Conservation (phyloP, 177 flowering plant species). For the Tripterygium wilfordii region DNA sequence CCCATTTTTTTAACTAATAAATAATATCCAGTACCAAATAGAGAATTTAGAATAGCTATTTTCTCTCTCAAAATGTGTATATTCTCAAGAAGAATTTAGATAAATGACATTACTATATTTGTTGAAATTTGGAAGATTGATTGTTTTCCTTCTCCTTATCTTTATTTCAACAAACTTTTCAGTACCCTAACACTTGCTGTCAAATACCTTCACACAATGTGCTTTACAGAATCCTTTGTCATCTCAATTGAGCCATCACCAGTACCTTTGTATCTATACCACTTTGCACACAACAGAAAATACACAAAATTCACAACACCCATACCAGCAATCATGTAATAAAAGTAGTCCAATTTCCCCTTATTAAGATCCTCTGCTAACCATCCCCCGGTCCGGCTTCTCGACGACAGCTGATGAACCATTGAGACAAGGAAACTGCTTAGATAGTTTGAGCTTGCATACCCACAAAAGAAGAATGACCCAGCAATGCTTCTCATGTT, state of each 20-base stretch:
- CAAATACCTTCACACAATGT: too few relatives aligned
- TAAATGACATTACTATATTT: too few relatives aligned
- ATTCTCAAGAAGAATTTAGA: too few relatives aligned
- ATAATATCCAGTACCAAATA: too few relatives aligned
- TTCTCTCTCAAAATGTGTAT: too few relatives aligned
- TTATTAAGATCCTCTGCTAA: constrained; percentile 46
- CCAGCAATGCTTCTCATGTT: constrained; percentile 40
- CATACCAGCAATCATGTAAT: constrained; percentile 19
- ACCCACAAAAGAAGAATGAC: constrained; percentile 28
- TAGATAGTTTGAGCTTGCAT: constrained; percentile 36
- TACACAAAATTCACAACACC: constrained; percentile 19
- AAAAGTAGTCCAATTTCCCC: constrained; percentile 35
- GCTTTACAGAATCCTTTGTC: too few relatives aligned
- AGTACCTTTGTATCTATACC: constrained; percentile 27
- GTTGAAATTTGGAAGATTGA: too few relatives aligned
- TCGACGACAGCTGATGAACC: constrained; percentile 24
- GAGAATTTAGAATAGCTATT: too few relatives aligned
- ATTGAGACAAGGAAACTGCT: constrained; percentile 29
- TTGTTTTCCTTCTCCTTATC: too few relatives aligned
- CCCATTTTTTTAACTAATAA: too few relatives aligned
- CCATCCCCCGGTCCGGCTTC: constrained; percentile 27
- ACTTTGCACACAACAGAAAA: constrained; percentile 15
- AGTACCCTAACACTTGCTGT: too few relatives aligned
- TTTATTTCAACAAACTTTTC: too few relatives aligned
- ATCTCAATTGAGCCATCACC: neutral